Base-by-base conservation (phyloP, 2,329 filamentous ascomycete genomes). In the Pseudogymnoascus sp. region DNA sequence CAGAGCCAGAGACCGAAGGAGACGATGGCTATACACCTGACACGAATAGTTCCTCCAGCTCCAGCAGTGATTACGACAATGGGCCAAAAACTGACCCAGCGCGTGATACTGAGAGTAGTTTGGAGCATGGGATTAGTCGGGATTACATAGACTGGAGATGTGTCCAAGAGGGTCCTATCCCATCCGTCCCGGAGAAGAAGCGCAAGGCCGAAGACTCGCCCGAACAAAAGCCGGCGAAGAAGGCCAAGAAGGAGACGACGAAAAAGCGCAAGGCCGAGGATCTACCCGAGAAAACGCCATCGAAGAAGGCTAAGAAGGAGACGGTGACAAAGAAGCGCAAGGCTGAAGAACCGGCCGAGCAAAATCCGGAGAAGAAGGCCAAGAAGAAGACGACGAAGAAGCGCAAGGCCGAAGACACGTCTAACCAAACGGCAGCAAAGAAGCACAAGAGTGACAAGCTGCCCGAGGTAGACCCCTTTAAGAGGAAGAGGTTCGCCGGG, bases 11-110 rank as follows among this genome's bases (percentile, higher is more conserved):
- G 60, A 87, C 84, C 1, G 81, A 81, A 47, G 76, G 73, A 32
- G 88, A 92, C 71, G 70, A 74, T 12, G 81, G 83, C 5, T 92
- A 87, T 74, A 20, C 11, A 16, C 18, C 18, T 18, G 9, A 1
- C 22, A 25, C 22, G 5, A 25, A 3, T 25, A 25, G 22, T 14
- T 43, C 9, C 6, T 0, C 2, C 39, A 11, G 18, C 5, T 3
- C 11, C 20, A 2, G 11, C 5, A 14, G 71, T 76, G 22, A 25
- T 25, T 25, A 25, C 5, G 22, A 25, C 22, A 25, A 25, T 25
- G 22, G 22, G 22, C 22, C 22, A 25, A 25, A 25, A 25, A 5
- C 22, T 5, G 22, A 25, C 22, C 22, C 22, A 4, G 22, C 22
- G 22, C 4, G 22, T 2, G 39, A 43, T 43, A 22, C 18, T n/a